These are phyloP conservation scores for Tremella fuciformis DNA, from an alignment of 768 basidiomycete species.

Conservation along the genomic window DNA sequence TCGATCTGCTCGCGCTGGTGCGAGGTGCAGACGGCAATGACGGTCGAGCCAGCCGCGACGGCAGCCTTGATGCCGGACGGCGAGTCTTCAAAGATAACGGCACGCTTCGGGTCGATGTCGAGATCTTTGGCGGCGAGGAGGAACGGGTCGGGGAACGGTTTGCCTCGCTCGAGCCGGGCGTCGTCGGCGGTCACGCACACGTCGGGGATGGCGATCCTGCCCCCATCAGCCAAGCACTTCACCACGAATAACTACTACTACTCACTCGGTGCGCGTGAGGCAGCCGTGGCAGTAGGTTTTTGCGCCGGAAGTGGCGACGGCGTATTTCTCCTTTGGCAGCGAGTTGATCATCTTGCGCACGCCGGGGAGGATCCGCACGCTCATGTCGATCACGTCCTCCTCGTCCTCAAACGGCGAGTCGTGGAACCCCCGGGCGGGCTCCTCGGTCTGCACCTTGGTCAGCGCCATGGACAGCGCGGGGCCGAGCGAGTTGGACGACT, in stretches of 20 bases:
- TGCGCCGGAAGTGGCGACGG: slow-evolving; percentile 71
- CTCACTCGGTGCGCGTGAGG: slow-evolving; percentile 11
- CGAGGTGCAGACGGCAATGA: slow-evolving; percentile 52
- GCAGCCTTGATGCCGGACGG: slow-evolving; percentile 53
- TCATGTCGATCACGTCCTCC: slow-evolving; percentile 41
- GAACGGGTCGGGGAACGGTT: slow-evolving; percentile 53
- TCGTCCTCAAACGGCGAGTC: slow-evolving; percentile 25
- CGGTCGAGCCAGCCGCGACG: slow-evolving; percentile 46
- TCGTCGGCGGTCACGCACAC: slow-evolving; percentile 76
- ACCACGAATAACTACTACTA: not conserved
- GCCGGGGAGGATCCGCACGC: slow-evolving; percentile 66
- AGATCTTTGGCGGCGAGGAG: slow-evolving; percentile 52
- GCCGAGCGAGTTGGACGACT: slow-evolving; percentile 10
- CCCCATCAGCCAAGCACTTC: not conserved
- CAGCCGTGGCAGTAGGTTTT: slow-evolving; percentile 62
- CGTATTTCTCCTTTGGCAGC: slow-evolving; percentile 65
- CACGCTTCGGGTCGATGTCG: slow-evolving; percentile 55
- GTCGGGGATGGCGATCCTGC: slow-evolving; percentile 63
- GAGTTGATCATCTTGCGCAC: slow-evolving; percentile 65
- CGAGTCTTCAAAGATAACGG: slow-evolving; percentile 53
- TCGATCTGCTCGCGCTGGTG: slow-evolving; percentile 42
- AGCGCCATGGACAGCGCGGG: slow-evolving; percentile 13
- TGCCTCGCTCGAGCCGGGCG: slow-evolving; percentile 62
- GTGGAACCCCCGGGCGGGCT: slow-evolving; percentile 3
- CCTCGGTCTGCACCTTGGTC: slow-evolving; percentile 11